Percentiles rank a stretch among this genome's conserved stretches.
Conservation (phyloP, 164 flowering plant genomes). For the Vitis rupestris region DNA sequence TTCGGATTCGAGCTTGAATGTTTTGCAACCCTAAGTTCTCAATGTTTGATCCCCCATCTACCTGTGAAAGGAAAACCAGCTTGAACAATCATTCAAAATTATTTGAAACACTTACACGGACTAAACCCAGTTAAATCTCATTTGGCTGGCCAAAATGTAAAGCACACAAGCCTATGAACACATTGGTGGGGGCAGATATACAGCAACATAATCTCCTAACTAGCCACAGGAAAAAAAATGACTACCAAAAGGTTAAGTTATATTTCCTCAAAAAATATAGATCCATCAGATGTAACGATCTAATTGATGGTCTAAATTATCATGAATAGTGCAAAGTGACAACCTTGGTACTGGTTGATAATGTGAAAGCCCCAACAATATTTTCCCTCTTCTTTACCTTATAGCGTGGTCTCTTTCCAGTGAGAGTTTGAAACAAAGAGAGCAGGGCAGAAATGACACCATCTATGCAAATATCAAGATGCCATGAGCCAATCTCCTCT, state of each 20-base stretch:
- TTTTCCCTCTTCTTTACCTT: slow-evolving; percentile 44
- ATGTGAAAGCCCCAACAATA: background rate
- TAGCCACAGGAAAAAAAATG: too few relatives aligned
- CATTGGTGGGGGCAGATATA: too few relatives aligned
- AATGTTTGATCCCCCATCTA: slow-evolving; percentile 88
- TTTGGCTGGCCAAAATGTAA: background rate
- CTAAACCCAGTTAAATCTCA: background rate
- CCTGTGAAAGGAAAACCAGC: slow-evolving; percentile 37
- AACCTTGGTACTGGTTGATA: background rate
- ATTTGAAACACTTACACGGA: too few relatives aligned
- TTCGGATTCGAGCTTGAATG: slow-evolving; percentile 94
- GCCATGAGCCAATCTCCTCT: slow-evolving; percentile 97
- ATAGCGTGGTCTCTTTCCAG: slow-evolving; percentile 89
- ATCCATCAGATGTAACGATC: too few relatives aligned
- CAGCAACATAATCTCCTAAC: too few relatives aligned
- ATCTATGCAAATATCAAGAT: slow-evolving; percentile 85
- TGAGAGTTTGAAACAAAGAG: slow-evolving; percentile 75
- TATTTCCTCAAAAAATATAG: too few relatives aligned
- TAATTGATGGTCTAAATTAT: background rate
- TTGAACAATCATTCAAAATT: background rate
- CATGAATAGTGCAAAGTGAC: background rate
- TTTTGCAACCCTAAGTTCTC: slow-evolving; percentile 94
- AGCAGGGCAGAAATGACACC: slow-evolving; percentile 74
- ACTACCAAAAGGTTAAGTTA: too few relatives aligned
- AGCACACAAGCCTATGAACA: too few relatives aligned